Conservation (phyloP, 2,329 filamentous ascomycete genomes). For the Colletotrichum spaethianum region DNA sequence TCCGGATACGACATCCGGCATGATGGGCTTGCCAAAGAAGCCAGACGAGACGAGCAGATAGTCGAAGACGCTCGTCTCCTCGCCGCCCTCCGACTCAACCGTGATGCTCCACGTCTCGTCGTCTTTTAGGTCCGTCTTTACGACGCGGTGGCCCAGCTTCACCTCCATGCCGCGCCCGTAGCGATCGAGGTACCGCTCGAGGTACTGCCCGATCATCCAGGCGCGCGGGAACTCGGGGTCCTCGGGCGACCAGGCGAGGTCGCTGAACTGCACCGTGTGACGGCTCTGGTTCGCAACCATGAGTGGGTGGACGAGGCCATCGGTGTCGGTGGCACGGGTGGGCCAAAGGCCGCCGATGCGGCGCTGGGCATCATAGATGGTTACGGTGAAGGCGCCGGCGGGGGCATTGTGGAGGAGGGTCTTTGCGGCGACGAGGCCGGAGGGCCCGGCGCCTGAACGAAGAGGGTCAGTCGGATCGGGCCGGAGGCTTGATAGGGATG, state of each 20-base stretch:
- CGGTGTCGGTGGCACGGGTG: constrained; percentile 61
- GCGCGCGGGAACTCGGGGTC: constrained; percentile 80
- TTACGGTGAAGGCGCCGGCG: constrained; percentile 73
- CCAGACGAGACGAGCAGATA: constrained; percentile 81
- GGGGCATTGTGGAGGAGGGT: constrained; percentile 75
- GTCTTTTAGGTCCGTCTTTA: constrained; percentile 53
- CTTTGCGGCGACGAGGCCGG: constrained; percentile 80
- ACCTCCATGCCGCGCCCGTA: constrained; percentile 64
- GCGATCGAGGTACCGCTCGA: constrained; percentile 73
- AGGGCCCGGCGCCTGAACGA: constrained; percentile 74
- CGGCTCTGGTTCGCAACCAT: constrained; percentile 83
- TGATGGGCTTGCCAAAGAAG: constrained; percentile 77
- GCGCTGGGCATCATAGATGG: constrained; percentile 76
- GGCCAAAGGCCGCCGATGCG: constrained; percentile 87
- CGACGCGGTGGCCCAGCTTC: constrained; percentile 64
- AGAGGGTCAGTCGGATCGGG: not conserved
- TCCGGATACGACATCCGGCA: constrained; percentile 61
- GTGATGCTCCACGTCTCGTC: constrained; percentile 59
- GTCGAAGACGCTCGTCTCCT: constrained; percentile 73
- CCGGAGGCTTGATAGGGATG: not conserved
- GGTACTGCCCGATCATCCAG: constrained; percentile 82
- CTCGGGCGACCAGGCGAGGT: constrained; percentile 77
- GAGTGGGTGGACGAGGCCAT: constrained; percentile 72
- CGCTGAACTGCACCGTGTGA: constrained; percentile 81
- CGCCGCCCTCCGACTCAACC: constrained; percentile 49